Evolutionary conservation across 768 basidiomycete species (phyloP), one percentile per base, ranked within the genome.

Genomic region (Panus rudis): DNA sequence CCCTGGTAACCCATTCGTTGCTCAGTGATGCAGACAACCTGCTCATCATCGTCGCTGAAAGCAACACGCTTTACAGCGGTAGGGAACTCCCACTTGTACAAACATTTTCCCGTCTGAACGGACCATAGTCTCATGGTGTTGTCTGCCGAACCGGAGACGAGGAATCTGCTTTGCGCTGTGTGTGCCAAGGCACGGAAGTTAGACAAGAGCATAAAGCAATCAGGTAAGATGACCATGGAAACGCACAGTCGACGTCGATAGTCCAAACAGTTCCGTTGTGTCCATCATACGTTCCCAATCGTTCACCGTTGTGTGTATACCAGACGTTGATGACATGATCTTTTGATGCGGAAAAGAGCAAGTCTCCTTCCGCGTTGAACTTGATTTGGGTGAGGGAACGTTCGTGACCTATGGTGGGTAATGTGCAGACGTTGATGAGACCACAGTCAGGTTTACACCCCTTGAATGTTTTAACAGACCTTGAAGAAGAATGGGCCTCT

Each of bases 221-320:
- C 25, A 6, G 31, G 41, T 24, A 24, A 37, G 25, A 20, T 3
- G 21, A 30, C n/a, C 12, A 37, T 19, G 25, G 21, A 23, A 35
- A 46, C 89, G 65, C 65, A 96, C 92, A 81, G 72, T 99, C 96
- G 41, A 91, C 80, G 64, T 94, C 92, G 52, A 93, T 79, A 40
- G 92, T 93, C 96, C 96, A 98, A 21, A 99, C 87, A 0, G 88
- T 75, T 43, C 96, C 96, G 57, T 98, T 99, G 65, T 96, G 82
- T 30, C 92, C 96, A 35, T 89, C 81, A 59, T 96, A 98, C 46
- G 96, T 99, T 26, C 96, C 96, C 55, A 99, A 65, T 46, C 96
- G 75, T 71, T 98, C 96, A 39, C 96, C 96, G 56, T 99, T 99
- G 56, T 94, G 90, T 11, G 92, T 84, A 63, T 77, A 96, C 94